Evolutionary conservation across 441 rosid genomes (phyloP), one percentile per base, ranked within the genome.

Genomic region (Mallotus japonicus): DNA sequence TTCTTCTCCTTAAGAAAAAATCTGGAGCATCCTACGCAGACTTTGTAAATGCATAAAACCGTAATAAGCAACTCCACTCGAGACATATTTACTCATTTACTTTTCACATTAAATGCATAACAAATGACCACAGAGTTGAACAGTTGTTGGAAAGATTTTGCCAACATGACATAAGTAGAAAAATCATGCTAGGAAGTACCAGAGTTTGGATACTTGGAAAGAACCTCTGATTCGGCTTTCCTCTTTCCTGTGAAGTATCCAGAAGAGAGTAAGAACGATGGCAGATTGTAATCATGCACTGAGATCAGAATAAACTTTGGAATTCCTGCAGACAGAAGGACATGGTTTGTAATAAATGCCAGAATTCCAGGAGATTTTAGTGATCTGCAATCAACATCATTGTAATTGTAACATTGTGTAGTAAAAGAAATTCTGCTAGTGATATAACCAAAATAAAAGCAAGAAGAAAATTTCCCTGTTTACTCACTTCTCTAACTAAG

Each of bases 171-270:
- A 40, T 24, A 19, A 50, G 51, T 32, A 16, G 44, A 11, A 19
- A 24, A 73, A 22, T 37, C 32, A 1, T 54, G 34, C 66, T 60
- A 47, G 24, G 53, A 64, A 69, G 72, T 92, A 94, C 96, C 95
- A 1, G 98, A 87, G 75, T 75, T 87, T 13, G 97, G 93, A 77
- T 88, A 92, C 73, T 88, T 92, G 67, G 95, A 87, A 58, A 94
- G 90, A 77, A 94, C 90, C 77, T 94, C 95, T 20, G 97, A 86
- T 73, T 90, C 97, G 0, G 97, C 95, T 68, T 83, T 87, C 70
- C 96, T 87, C 84, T 94, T 94, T 78, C 93, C 97, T 0, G 95
- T 87, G 81, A 92, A 94, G 83, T 92, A 92, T 78, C 90, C 92
- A 3, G 84, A 84, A 42, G 86, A 81, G 67, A 94, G 95, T 42